A percentile compares a stretch with the other conserved stretches of the same genome.
Evolutionary conservation across 495 filamentous ascomycete genomes (phyloP).

Genomic region (Neurospora africana): DNA sequence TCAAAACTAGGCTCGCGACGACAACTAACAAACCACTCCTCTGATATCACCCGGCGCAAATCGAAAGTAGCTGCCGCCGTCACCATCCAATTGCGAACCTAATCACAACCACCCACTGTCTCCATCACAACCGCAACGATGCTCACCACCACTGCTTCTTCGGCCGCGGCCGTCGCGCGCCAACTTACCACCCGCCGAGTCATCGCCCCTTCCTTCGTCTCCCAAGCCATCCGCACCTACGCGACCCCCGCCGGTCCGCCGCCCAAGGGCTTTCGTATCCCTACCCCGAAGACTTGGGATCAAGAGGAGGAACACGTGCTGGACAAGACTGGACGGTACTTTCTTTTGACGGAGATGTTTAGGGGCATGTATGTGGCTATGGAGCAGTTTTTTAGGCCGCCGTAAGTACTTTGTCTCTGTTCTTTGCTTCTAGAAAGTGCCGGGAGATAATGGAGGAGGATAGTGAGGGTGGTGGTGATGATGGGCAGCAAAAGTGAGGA

Average conservation of each 20-base stretch:
- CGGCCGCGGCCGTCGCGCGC: slow-evolving; percentile 24
- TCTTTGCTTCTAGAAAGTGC: too few species aligned
- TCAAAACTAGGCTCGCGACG: too few species aligned
- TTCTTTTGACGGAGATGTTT: slow-evolving; percentile 88
- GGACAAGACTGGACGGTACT: slow-evolving; percentile 82
- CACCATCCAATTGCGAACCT: neutral
- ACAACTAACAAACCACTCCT: too few species aligned
- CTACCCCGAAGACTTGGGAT: slow-evolving; percentile 58
- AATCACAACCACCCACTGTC: neutral
- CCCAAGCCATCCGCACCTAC: slow-evolving; percentile 39
- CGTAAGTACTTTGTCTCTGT: slow-evolving; percentile 49
- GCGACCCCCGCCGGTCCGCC: slow-evolving; percentile 72
- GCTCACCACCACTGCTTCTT: slow-evolving; percentile 15
- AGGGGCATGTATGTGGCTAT: slow-evolving; percentile 96
- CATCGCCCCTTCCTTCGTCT: slow-evolving; percentile 16
- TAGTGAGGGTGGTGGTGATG: neutral
- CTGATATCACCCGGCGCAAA: too few species aligned
- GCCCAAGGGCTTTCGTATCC: slow-evolving; percentile 64
- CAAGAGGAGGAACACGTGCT: slow-evolving; percentile 57
- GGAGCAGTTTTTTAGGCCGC: slow-evolving; percentile 96
- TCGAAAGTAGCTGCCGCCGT: too few species aligned
- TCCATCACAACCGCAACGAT: slow-evolving; percentile 1
- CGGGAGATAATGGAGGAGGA: too few species aligned
- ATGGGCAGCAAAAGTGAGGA: neutral
- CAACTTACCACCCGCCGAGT: slow-evolving; percentile 23